Percentiles rank a stretch among this genome's conserved stretches.
Evolutionary conservation across 2,329 filamentous ascomycete species (phyloP).

Genomic region (Monilinia fructicola): DNA sequence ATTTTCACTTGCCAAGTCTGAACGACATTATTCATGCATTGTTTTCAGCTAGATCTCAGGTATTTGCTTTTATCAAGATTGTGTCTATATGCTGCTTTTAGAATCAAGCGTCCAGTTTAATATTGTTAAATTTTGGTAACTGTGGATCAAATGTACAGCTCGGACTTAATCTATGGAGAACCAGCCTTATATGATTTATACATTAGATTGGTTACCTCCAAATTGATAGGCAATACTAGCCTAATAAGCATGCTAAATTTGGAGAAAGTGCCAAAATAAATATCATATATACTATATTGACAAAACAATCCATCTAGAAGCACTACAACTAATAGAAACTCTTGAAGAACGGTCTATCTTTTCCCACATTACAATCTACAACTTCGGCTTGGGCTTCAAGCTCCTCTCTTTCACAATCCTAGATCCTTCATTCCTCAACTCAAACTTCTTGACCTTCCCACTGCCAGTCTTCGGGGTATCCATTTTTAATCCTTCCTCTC

Average conservation of each 20-base stretch:
- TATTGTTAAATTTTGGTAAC: not conserved
- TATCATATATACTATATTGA: slow-evolving; percentile 10
- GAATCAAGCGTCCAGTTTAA: not conserved
- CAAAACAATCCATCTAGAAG: slow-evolving; percentile 1
- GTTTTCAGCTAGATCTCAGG: not conserved
- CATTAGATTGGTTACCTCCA: not conserved
- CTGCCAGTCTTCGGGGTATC: slow-evolving; percentile 67
- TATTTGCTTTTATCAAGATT: not conserved
- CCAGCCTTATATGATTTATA: not conserved
- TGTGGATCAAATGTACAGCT: not conserved
- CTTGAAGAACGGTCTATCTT: not conserved
- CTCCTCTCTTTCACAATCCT: slow-evolving; percentile 29
- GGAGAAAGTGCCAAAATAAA: not conserved
- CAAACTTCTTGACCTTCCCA: slow-evolving; percentile 66
- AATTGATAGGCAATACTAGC: not conserved
- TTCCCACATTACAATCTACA: slow-evolving; percentile 3
- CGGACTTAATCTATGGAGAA: not conserved
- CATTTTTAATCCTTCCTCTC: slow-evolving; percentile 49
- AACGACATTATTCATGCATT: not conserved
- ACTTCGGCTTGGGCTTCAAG: slow-evolving; percentile 5
- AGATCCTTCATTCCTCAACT: slow-evolving; percentile 30
- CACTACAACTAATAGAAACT: not conserved
- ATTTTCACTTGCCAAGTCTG: not conserved
- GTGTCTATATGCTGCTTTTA: too few relatives aligned
- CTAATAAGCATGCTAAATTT: not conserved